Percentiles rank a stretch among this genome's conserved stretches.
Conservation (phyloP, 2,329 filamentous ascomycete species). For the Coleophoma eucalyptorum region DNA sequence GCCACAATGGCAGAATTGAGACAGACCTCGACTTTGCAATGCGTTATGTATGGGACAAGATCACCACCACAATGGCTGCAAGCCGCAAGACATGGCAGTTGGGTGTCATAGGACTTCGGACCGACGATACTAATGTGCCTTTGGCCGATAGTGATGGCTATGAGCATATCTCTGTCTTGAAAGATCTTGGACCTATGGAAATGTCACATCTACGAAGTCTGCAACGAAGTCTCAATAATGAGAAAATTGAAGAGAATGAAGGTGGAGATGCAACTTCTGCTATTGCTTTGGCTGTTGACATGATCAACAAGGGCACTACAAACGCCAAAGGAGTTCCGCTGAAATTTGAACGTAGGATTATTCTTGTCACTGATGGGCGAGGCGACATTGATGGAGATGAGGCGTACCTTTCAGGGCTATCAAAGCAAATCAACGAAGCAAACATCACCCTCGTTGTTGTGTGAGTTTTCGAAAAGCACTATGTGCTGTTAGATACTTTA, state of each 20-base stretch:
- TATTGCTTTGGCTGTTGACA: constrained; percentile 78
- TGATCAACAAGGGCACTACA: constrained; percentile 75
- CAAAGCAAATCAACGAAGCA: constrained; percentile 65
- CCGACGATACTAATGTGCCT: constrained; percentile 70
- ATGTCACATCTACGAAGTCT: constrained; percentile 69
- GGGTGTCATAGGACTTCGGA: constrained; percentile 80
- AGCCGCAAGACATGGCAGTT: constrained; percentile 71
- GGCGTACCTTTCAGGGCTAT: constrained; percentile 30
- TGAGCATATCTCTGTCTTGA: constrained; percentile 76
- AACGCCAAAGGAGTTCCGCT: constrained; percentile 33
- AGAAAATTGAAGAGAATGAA: constrained; percentile 62
- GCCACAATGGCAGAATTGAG: constrained; percentile 65
- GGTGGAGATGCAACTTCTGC: constrained; percentile 84
- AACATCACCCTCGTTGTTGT: constrained; percentile 76
- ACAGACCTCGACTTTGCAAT: constrained; percentile 86
- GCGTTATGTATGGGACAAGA: constrained; percentile 93
- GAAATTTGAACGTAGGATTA: constrained; percentile 76
- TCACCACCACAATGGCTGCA: constrained; percentile 64
- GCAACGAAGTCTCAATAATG: constrained; percentile 61
- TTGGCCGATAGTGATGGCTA: constrained; percentile 70
- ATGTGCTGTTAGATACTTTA: not conserved
- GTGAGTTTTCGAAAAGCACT: constrained; percentile 43
- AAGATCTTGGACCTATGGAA: constrained; percentile 55
- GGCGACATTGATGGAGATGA: constrained; percentile 70
- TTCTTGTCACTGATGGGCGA: constrained; percentile 80